These are phyloP conservation scores for Suillus cothurnatus DNA, from an alignment of 768 basidiomycete genomes.

Conservation along the genomic window DNA sequence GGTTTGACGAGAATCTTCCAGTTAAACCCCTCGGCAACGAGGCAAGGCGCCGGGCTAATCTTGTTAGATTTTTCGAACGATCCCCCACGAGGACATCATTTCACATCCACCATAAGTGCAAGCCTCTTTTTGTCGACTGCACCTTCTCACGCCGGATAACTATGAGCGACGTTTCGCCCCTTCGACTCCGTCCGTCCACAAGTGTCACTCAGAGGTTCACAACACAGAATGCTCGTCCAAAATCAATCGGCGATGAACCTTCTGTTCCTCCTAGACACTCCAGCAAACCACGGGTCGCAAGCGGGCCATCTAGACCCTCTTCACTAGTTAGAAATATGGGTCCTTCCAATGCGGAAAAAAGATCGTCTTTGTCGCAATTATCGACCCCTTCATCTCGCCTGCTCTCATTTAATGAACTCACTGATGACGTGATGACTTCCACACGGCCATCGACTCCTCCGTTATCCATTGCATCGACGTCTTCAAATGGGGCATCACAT, in stretches of 20 bases:
- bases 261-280: slow-evolving; percentile 33
- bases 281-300: slow-evolving; percentile 25
- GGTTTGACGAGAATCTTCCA: slow-evolving; percentile 20
- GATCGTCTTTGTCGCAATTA: slow-evolving; percentile 6
- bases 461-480: slow-evolving; percentile 29
- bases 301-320: slow-evolving; percentile 18
- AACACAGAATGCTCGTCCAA: slow-evolving; percentile 26
- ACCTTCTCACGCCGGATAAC: slow-evolving; percentile 37
- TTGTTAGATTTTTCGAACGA: slow-evolving; percentile 39
- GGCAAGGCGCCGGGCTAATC: slow-evolving; percentile 38
- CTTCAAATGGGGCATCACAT: slow-evolving; percentile 21
- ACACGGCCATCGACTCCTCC: slow-evolving; percentile 33
- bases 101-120: slow-evolving; percentile 34
- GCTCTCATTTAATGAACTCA: slow-evolving; percentile 20
- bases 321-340: slow-evolving; percentile 15
- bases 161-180: slow-evolving; percentile 36
- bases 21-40: slow-evolving; percentile 20
- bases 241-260: slow-evolving; percentile 28
- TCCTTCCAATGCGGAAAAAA: neutral
- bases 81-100: slow-evolving; percentile 38
- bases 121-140: slow-evolving; percentile 29
- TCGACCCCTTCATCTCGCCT: slow-evolving; percentile 25
- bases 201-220: slow-evolving; percentile 28
- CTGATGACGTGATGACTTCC: slow-evolving; percentile 25
- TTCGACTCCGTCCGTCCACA: slow-evolving; percentile 35